Conservation (phyloP, 768 basidiomycete species). For the Tulasnella sp. region DNA sequence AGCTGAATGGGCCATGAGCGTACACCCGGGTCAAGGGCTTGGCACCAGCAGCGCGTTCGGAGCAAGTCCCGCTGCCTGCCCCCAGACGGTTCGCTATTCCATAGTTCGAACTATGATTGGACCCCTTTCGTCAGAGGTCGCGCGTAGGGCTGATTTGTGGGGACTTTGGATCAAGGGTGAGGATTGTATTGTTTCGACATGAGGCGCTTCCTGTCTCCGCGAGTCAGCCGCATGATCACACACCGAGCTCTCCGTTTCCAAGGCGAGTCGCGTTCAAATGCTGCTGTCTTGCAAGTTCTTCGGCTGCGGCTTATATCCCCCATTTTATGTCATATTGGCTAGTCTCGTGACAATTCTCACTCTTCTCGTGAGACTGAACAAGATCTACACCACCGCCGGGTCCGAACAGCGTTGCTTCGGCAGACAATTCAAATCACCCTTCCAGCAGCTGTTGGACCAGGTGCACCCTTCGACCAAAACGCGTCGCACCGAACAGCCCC, state of each 20-base stretch:
- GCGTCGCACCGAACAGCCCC: background rate
- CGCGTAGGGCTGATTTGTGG: background rate
- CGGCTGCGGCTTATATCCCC: background rate
- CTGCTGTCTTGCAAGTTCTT: background rate
- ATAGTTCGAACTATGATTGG: background rate
- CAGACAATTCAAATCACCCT: background rate
- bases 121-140: background rate
- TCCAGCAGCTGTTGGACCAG: background rate
- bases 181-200: background rate
- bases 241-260: background rate
- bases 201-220: background rate
- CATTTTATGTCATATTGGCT: background rate
- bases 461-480: background rate
- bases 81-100: background rate
- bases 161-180: background rate
- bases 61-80: background rate
- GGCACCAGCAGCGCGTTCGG: background rate
- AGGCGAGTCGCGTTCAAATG: background rate
- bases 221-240: background rate
- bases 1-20: background rate
- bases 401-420: background rate
- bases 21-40: background rate
- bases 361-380: background rate
- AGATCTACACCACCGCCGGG: background rate
- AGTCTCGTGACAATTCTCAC: background rate